Conservation (phyloP, 345 rosid species). For the Eutrema yunnanense region DNA sequence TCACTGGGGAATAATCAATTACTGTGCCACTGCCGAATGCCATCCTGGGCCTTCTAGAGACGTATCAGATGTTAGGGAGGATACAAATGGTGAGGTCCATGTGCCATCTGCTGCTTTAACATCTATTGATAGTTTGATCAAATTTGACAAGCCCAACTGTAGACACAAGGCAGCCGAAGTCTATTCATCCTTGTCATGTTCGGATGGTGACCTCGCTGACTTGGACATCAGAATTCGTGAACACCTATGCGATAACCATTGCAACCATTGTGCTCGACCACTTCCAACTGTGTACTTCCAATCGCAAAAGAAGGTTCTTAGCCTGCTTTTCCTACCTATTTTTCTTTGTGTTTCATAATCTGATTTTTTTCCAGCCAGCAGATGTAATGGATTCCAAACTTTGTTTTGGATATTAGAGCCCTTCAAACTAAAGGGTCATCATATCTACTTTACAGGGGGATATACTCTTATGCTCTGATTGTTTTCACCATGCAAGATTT, state of each 20-base stretch:
- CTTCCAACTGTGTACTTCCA: conserved; percentile 61
- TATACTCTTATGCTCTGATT: conserved; percentile 57
- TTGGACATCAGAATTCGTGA: conserved; percentile 89
- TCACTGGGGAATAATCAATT: conserved; percentile 98
- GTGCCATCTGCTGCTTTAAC: conserved; percentile 92
- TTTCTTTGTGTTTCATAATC: conserved; percentile 5
- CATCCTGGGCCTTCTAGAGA: conserved; percentile 50
- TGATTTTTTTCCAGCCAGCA: not conserved
- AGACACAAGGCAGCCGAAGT: conserved; percentile 68
- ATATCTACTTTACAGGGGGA: conserved; percentile 61
- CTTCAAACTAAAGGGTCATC: conserved; percentile 6
- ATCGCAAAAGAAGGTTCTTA: conserved; percentile 83
- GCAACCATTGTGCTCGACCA: conserved; percentile 74
- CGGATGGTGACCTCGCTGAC: conserved; percentile 53
- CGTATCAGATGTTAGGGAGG: conserved; percentile 71
- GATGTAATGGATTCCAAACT: not conserved
- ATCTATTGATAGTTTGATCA: conserved; percentile 96
- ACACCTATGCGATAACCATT: conserved; percentile 67
- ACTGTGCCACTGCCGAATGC: conserved; percentile 52
- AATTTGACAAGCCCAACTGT: conserved; percentile 92
- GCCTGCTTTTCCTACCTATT: conserved; percentile 2
- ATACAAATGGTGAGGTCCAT: conserved; percentile 75
- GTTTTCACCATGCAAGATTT: conserved; percentile 87
- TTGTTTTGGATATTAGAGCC: not conserved
- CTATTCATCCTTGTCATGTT: conserved; percentile 47